Evolutionary conservation across 2,329 filamentous ascomycete genomes (phyloP).

Genomic region (Aspergillus pseudonomiae): DNA sequence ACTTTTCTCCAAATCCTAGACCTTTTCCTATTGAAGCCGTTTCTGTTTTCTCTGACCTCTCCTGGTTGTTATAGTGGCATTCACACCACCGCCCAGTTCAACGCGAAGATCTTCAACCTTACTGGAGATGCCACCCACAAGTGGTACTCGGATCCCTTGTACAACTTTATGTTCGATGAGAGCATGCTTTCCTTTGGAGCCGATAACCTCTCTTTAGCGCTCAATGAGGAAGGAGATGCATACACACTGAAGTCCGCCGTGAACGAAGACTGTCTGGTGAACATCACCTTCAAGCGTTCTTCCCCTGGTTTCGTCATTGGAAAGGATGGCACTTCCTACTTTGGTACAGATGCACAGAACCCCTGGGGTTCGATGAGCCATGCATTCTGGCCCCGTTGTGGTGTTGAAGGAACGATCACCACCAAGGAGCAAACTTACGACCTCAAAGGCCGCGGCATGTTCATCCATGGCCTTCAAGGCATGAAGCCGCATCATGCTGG

Average conservation of each 20-base stretch:
- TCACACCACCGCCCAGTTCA: conserved; percentile 90
- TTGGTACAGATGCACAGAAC: conserved; percentile 79
- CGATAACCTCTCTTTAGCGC: conserved; percentile 79
- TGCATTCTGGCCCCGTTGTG: conserved; percentile 89
- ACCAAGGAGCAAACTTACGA: conserved; percentile 81
- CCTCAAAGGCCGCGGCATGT: conserved; percentile 77
- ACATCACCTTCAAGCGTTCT: conserved; percentile 75
- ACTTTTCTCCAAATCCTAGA: not conserved
- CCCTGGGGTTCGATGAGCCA: conserved; percentile 95
- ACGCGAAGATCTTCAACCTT: conserved; percentile 84
- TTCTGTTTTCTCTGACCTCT: conserved; percentile 8
- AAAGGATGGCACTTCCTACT: conserved; percentile 79
- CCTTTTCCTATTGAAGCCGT: not conserved
- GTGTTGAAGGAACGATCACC: conserved; percentile 78
- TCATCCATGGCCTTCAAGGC: conserved; percentile 85
- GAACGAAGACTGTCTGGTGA: conserved; percentile 79
- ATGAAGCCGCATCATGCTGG: conserved; percentile 99
- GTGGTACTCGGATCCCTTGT: conserved; percentile 81
- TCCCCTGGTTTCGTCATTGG: conserved; percentile 84
- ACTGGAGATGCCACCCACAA: conserved; percentile 72
- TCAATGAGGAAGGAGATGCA: conserved; percentile 78
- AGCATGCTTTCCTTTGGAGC: conserved; percentile 83
- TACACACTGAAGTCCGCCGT: conserved; percentile 91
- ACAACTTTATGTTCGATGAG: conserved; percentile 80
- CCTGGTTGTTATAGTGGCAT: conserved; percentile 66